Evolutionary conservation across 1,284 basidiomycete genomes (phyloP).

Genomic region (Cryptococcus neoformans): DNA sequence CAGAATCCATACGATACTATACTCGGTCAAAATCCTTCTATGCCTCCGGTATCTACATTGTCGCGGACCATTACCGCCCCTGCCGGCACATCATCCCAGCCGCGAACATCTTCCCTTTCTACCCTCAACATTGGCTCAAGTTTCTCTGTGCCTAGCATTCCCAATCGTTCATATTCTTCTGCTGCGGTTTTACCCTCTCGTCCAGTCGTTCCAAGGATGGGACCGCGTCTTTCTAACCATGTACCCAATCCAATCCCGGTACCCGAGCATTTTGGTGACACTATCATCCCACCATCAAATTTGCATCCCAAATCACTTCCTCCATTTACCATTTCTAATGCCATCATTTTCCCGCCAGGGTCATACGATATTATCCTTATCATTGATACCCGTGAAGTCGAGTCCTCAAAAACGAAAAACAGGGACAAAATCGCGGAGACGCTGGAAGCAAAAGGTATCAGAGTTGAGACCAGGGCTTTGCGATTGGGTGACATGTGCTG

Average conservation of each 20-base stretch:
- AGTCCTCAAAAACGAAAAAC: slow-evolving; percentile 34
- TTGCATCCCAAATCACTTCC: slow-evolving; percentile 7
- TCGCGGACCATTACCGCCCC: slow-evolving; percentile 4
- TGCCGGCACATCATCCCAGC: background rate
- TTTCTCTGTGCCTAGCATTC: background rate
- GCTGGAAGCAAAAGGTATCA: slow-evolving; percentile 45
- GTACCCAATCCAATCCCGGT: slow-evolving; percentile 21
- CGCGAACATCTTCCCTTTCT: slow-evolving; percentile 2
- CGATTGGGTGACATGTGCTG: slow-evolving; percentile 58
- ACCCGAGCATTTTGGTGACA: slow-evolving; percentile 10
- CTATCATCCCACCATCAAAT: slow-evolving; percentile 1
- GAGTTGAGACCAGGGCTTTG: slow-evolving; percentile 53
- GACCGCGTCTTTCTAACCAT: slow-evolving; percentile 32
- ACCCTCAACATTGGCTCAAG: slow-evolving; percentile 5
- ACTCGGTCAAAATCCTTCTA: background rate
- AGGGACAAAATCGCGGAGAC: slow-evolving; percentile 45
- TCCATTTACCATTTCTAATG: slow-evolving; percentile 36
- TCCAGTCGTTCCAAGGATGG: slow-evolving; percentile 7
- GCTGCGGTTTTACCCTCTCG: background rate
- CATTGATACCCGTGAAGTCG: slow-evolving; percentile 56
- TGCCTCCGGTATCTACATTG: slow-evolving; percentile 2
- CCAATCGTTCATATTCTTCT: background rate
- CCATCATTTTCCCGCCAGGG: slow-evolving; percentile 50
- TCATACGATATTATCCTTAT: slow-evolving; percentile 56
- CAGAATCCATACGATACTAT: background rate